These are phyloP conservation scores for Lentinula raphanica DNA, from an alignment of 768 basidiomycete genomes.

Conservation along the genomic window DNA sequence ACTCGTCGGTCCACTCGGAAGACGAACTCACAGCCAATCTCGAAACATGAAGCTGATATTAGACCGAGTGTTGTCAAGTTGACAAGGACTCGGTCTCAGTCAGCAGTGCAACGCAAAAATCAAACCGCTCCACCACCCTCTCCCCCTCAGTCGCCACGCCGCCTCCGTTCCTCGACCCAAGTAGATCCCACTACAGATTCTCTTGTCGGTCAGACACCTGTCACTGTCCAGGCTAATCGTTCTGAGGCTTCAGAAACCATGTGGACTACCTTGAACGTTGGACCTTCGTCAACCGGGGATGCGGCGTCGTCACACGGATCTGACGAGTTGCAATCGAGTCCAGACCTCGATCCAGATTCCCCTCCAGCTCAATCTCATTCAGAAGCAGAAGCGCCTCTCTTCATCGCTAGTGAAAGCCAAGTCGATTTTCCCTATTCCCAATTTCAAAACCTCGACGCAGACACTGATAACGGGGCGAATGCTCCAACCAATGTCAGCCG, in stretches of 20 bases:
- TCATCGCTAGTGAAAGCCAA: constrained; percentile 50
- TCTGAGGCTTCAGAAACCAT: neutral
- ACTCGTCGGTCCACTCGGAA: neutral
- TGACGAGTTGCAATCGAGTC: constrained; percentile 1
- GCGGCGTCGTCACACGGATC: neutral
- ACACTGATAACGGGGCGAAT: neutral
- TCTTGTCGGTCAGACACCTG: neutral
- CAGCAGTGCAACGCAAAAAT: neutral
- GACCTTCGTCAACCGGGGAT: neutral
- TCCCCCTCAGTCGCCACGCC: neutral
- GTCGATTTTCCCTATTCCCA: constrained; percentile 52
- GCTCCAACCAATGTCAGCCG: neutral
- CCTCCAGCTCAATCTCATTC: neutral
- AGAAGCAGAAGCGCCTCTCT: constrained; percentile 30
- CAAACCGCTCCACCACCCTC: neutral
- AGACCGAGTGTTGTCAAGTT: neutral
- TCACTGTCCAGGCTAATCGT: neutral
- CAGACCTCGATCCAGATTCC: neutral
- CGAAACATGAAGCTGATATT: constrained; percentile 5
- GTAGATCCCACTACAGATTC: neutral
- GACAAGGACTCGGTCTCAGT: neutral
- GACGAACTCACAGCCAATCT: constrained; percentile 3
- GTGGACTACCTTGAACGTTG: neutral
- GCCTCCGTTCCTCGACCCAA: neutral
- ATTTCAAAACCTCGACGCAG: constrained; percentile 20